phyloP scores from a whole-genome alignment of 306 rosid species.

The Glycine soja region DNA sequence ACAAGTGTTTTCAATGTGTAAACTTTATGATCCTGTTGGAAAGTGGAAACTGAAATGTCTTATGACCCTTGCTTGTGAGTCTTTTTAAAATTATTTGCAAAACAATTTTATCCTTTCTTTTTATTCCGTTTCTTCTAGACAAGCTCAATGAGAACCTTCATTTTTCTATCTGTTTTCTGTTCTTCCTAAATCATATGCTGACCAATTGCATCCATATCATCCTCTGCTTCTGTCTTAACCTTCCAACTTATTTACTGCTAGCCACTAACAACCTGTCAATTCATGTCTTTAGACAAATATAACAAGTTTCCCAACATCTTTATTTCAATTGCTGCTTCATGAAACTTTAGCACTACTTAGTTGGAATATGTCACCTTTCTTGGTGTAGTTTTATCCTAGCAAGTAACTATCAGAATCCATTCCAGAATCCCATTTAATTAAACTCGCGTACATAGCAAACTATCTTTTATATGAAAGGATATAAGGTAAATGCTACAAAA shows the following conservation, averaged over 20 bases:
- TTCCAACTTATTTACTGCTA: neutral
- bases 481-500: conserved; percentile 4
- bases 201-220: too few relatives aligned
- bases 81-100: conserved; percentile 8
- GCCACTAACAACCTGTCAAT: neutral
- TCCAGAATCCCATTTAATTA: conserved; percentile 27
- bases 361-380: neutral
- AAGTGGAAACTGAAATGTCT: too few relatives aligned
- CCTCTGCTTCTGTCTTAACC: neutral
- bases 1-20: neutral
- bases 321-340: conserved; percentile 5
- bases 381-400: conserved; percentile 8
- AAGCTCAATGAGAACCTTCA: neutral
- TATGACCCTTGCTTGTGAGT: neutral
- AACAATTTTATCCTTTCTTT: neutral
- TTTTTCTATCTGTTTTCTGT: too few relatives aligned
- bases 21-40: neutral
- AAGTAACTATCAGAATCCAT: conserved; percentile 25
- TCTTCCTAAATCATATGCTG: too few relatives aligned
- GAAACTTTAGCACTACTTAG: neutral
- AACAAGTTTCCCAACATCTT: conserved; percentile 5
- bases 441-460: conserved; percentile 9
- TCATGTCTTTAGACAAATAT: neutral
- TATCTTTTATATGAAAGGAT: conserved; percentile 14
- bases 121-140: neutral